Conservation (phyloP, 768 basidiomycete species). For the Termitomyces sp. region DNA sequence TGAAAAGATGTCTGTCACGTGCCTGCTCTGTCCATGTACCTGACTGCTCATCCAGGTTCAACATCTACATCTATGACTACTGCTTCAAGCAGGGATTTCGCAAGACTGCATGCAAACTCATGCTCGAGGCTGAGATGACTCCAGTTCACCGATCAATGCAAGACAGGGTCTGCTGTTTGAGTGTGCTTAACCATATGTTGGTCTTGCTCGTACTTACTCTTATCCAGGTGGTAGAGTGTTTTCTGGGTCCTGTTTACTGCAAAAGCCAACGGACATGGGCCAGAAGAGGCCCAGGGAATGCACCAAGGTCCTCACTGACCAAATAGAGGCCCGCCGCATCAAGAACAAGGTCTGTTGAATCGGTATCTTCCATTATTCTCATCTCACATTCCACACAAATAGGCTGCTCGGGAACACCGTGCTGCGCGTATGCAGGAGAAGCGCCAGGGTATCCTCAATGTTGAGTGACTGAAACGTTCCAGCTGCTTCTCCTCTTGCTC, state of each 20-base stretch:
- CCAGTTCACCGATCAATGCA: constrained; percentile 77
- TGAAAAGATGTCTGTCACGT: constrained; percentile 67
- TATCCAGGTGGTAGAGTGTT: constrained; percentile 79
- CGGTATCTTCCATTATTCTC: not conserved
- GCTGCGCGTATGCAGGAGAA: constrained; percentile 86
- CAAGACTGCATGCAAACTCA: constrained; percentile 68
- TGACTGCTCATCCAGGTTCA: constrained; percentile 54
- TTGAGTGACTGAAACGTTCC: too few relatives aligned
- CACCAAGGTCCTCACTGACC: constrained; percentile 95
- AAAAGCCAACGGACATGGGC: constrained; percentile 61
- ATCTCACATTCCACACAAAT: constrained; percentile 1
- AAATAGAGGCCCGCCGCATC: constrained; percentile 98
- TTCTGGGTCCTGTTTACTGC: constrained; percentile 86
- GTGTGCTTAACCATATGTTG: constrained; percentile 44
- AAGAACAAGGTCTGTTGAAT: constrained; percentile 85
- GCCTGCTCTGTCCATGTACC: constrained; percentile 1
- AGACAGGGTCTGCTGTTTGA: constrained; percentile 82
- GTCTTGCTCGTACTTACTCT: constrained; percentile 9
- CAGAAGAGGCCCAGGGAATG: constrained; percentile 89
- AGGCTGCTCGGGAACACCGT: constrained; percentile 92
- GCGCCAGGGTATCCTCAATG: constrained; percentile 78
- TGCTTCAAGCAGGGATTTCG: constrained; percentile 75
- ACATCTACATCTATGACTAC: constrained; percentile 87
- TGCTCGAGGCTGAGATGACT: constrained; percentile 68
- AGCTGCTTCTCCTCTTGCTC: too few relatives aligned